Percentiles rank a stretch among this genome's conserved stretches.
These are phyloP conservation scores for Tricholoma sp. DNA, from an alignment of 768 basidiomycete genomes.

Conservation along the genomic window DNA sequence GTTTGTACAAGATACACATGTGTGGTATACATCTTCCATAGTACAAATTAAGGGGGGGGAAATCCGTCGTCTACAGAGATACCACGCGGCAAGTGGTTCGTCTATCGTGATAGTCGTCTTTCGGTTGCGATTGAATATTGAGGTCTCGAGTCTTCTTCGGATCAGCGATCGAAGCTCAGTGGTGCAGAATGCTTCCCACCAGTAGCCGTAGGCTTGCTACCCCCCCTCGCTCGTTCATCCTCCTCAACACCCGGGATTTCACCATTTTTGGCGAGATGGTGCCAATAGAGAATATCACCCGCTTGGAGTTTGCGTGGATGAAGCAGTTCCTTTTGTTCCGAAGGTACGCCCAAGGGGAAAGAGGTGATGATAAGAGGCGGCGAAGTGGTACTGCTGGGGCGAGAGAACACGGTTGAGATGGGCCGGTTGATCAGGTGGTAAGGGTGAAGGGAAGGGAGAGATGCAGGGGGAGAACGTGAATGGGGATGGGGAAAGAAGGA, in stretches of 20 bases:
- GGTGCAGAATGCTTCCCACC: slow-evolving; percentile 11
- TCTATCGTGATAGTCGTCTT: neutral
- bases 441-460: slow-evolving; percentile 11
- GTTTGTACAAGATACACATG: slow-evolving; percentile 1
- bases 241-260: slow-evolving; percentile 68
- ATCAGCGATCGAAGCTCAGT: slow-evolving; percentile 32
- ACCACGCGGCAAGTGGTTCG: neutral
- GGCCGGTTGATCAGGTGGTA: slow-evolving; percentile 11
- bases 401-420: slow-evolving; percentile 14
- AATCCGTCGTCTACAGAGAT: neutral
- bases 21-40: neutral
- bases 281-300: slow-evolving; percentile 72
- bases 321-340: slow-evolving; percentile 38
- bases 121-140: neutral
- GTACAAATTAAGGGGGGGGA: neutral
- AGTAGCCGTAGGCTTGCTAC: slow-evolving; percentile 11
- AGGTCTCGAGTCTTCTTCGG: slow-evolving; percentile 1
- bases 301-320: slow-evolving; percentile 37
- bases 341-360: slow-evolving; percentile 21
- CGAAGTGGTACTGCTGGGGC: slow-evolving; percentile 11
- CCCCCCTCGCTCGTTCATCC: slow-evolving; percentile 49
- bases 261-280: slow-evolving; percentile 64
- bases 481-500: slow-evolving; percentile 13
- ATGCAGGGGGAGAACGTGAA: slow-evolving; percentile 12
- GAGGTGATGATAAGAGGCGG: slow-evolving; percentile 16